Evolutionary conservation across 768 basidiomycete species (phyloP).

Genomic region (Suillus bovinus): DNA sequence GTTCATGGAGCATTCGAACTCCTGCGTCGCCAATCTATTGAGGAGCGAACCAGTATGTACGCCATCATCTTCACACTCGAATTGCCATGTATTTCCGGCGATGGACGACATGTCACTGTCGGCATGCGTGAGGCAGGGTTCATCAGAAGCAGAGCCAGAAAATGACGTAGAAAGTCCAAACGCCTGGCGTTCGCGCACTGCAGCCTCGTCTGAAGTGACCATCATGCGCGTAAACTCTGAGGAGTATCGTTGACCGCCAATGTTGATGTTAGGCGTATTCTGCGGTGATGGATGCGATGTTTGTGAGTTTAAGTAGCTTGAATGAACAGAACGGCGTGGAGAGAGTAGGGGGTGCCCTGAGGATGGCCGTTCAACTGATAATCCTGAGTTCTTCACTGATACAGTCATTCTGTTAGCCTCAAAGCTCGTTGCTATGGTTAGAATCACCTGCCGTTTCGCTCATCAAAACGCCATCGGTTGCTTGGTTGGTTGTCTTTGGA

Average conservation of each 20-base stretch:
- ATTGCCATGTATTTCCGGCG: conserved; percentile 41
- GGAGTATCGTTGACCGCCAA: conserved; percentile 20
- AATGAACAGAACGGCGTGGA: background rate
- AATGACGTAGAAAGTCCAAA: conserved; percentile 52
- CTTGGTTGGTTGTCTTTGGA: background rate
- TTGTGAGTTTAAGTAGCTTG: background rate
- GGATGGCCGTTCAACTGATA: background rate
- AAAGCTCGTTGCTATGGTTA: background rate
- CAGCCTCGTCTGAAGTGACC: conserved; percentile 34
- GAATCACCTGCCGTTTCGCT: background rate
- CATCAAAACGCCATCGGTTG: background rate
- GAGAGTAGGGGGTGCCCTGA: background rate
- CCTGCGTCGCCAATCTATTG: conserved; percentile 15
- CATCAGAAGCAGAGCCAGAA: conserved; percentile 6
- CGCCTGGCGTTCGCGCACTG: conserved; percentile 48
- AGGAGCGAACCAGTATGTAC: conserved; percentile 33
- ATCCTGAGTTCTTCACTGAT: background rate
- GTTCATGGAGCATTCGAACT: conserved; percentile 5
- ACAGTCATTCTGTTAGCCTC: background rate
- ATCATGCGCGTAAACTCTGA: conserved; percentile 30
- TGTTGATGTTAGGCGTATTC: background rate
- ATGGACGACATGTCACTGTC: conserved; percentile 52
- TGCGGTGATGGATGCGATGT: background rate
- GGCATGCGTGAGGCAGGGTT: conserved; percentile 29
- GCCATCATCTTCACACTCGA: conserved; percentile 28